Conservation (phyloP, 2,329 filamentous ascomycete species). For the Penicillium sclerotiorum region DNA sequence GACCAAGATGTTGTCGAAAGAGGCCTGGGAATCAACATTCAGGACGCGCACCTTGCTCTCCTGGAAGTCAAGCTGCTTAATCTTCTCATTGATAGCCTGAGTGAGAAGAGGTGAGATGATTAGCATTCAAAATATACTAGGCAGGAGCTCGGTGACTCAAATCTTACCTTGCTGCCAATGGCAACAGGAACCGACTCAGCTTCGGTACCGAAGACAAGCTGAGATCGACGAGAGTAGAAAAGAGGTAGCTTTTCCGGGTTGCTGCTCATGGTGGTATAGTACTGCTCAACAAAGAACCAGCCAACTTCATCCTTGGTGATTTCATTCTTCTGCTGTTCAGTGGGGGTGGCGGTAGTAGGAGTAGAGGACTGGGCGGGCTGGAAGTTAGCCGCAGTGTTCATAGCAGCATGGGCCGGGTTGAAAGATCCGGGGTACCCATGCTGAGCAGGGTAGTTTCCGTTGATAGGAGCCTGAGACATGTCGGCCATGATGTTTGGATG, state of each 20-base stretch:
- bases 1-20: conserved; percentile 90
- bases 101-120: background rate
- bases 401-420: conserved; percentile 35
- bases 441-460: conserved; percentile 46
- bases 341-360: conserved; percentile 40
- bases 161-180: conserved; percentile 79
- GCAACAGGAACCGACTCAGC: conserved; percentile 85
- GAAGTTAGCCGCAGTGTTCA: conserved; percentile 41
- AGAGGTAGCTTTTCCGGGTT: conserved; percentile 90
- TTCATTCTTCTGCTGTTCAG: conserved; percentile 43
- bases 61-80: conserved; percentile 89
- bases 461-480: conserved; percentile 43
- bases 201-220: conserved; percentile 90
- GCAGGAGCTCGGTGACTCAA: background rate
- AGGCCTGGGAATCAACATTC: conserved; percentile 95
- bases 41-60: conserved; percentile 98
- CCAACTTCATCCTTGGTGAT: conserved; percentile 89
- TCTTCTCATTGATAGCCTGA: conserved; percentile 89
- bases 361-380: conserved; percentile 45
- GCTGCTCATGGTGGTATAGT: conserved; percentile 97
- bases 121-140: background rate
- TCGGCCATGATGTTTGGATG: conserved; percentile 39
- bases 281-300: conserved; percentile 99
- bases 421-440: conserved; percentile 43
- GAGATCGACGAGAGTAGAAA: conserved; percentile 95